Evolutionary conservation across 2,329 filamentous ascomycete genomes (phyloP).

Genomic region (Fusarium sp.): DNA sequence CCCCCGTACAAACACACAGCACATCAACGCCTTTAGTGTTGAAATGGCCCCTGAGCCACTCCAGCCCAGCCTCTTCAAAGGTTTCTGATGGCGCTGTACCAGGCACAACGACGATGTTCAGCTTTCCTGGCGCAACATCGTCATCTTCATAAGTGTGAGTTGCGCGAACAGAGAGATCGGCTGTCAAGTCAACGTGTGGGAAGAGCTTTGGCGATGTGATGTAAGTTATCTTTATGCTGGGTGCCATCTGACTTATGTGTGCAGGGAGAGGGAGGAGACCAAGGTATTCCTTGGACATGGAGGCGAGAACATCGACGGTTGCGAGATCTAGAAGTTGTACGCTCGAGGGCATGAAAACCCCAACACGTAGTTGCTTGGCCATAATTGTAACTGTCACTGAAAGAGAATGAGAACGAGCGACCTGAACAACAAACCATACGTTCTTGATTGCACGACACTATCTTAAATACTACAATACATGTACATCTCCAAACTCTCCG

Average conservation of each 20-base stretch:
- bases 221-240: constrained; percentile 60
- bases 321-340: constrained; percentile 65
- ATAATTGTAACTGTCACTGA: constrained; percentile 17
- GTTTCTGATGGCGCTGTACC: constrained; percentile 59
- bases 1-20: constrained; percentile 65
- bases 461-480: constrained; percentile 7
- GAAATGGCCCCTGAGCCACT: constrained; percentile 60
- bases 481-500: not conserved
- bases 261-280: constrained; percentile 51
- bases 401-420: not conserved
- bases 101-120: constrained; percentile 66
- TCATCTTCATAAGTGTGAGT: constrained; percentile 61
- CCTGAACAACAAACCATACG: not conserved
- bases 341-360: constrained; percentile 63
- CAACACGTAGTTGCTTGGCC: constrained; percentile 56
- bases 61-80: constrained; percentile 53
- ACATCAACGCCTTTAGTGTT: constrained; percentile 59
- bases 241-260: constrained; percentile 58
- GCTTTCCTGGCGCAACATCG: constrained; percentile 63
- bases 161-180: constrained; percentile 54
- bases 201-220: constrained; percentile 58
- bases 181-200: constrained; percentile 58
- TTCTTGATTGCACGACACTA: not conserved
- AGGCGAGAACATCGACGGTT: constrained; percentile 63
- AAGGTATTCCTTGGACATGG: constrained; percentile 62